Conservation (phyloP, 768 basidiomycete genomes). For the Calvatia gigantea region DNA sequence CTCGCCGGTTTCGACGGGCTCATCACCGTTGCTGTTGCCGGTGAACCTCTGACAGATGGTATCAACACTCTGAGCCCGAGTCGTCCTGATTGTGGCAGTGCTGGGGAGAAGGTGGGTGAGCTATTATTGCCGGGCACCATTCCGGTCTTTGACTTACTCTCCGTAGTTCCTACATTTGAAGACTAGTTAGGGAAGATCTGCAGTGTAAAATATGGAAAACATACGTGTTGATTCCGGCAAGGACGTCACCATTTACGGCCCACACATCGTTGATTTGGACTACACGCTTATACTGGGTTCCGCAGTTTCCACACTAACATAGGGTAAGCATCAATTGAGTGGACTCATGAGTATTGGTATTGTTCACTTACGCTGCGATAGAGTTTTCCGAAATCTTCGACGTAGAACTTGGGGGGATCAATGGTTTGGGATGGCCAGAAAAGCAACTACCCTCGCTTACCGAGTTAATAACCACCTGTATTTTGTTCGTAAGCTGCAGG, state of each 20-base stretch:
- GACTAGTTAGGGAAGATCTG: neutral
- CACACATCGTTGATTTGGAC: conserved; percentile 31
- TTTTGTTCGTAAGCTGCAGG: neutral
- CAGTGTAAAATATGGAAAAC: conserved; percentile 5
- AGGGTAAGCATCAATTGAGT: conserved; percentile 1
- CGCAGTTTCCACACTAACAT: conserved; percentile 29
- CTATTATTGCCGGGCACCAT: neutral
- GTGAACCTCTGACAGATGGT: conserved; percentile 30
- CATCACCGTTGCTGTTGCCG: conserved; percentile 28
- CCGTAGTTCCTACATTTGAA: conserved; percentile 27
- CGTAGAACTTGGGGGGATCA: conserved; percentile 29
- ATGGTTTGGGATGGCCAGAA: neutral
- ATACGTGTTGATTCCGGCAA: conserved; percentile 32
- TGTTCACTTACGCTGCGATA: conserved; percentile 24
- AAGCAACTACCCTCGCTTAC: conserved; percentile 18
- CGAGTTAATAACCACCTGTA: conserved; percentile 32
- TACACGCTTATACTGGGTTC: conserved; percentile 25
- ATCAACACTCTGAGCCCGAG: conserved; percentile 25
- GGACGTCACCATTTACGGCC: conserved; percentile 27
- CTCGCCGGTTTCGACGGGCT: conserved; percentile 25
- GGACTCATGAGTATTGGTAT: conserved; percentile 2
- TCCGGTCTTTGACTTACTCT: conserved; percentile 26
- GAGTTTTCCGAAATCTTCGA: conserved; percentile 36
- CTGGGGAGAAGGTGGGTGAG: conserved; percentile 14
- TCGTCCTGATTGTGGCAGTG: conserved; percentile 29